Percentiles rank a stretch among this genome's conserved stretches.
Conservation (phyloP, 257 asterid species). For the Solanum virginianum region DNA sequence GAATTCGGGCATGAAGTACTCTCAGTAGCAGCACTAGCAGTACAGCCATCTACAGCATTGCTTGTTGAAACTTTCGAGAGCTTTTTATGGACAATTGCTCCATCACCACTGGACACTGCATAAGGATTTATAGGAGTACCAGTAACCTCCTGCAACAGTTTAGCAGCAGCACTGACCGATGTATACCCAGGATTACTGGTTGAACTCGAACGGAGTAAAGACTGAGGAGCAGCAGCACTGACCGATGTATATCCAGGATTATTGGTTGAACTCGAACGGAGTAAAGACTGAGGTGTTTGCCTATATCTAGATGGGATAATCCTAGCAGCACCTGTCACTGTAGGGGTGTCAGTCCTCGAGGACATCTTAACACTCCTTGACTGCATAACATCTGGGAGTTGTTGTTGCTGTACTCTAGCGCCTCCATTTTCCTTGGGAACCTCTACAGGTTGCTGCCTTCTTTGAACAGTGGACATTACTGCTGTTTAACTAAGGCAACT, state of each 20-base stretch:
- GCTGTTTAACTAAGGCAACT: neutral
- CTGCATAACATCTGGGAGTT: conserved; percentile 1
- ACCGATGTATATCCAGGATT: conserved; percentile 19
- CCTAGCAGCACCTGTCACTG: conserved; percentile 26
- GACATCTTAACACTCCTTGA: neutral
- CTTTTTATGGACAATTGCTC: conserved; percentile 16
- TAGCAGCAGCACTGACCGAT: conserved; percentile 47
- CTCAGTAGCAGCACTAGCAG: conserved; percentile 1
- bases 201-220: conserved; percentile 17
- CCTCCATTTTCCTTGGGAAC: conserved; percentile 20
- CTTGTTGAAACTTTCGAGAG: conserved; percentile 20
- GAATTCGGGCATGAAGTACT: conserved; percentile 48
- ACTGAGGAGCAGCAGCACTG: conserved; percentile 35
- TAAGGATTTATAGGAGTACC: conserved; percentile 6
- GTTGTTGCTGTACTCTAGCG: conserved; percentile 17
- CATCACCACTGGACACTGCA: neutral
- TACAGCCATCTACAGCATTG: conserved; percentile 15
- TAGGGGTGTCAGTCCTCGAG: conserved; percentile 56
- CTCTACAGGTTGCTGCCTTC: conserved; percentile 15
- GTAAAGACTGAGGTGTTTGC: conserved; percentile 17
- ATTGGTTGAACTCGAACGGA: conserved; percentile 24
- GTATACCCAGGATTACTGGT: conserved; percentile 15
- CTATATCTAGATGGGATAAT: conserved; percentile 56
- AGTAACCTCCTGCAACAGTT: conserved; percentile 61
- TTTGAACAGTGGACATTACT: conserved; percentile 3